Evolutionary conservation across 1,139 yeast genomes (phyloP).

Genomic region (Lodderomyces theae): DNA sequence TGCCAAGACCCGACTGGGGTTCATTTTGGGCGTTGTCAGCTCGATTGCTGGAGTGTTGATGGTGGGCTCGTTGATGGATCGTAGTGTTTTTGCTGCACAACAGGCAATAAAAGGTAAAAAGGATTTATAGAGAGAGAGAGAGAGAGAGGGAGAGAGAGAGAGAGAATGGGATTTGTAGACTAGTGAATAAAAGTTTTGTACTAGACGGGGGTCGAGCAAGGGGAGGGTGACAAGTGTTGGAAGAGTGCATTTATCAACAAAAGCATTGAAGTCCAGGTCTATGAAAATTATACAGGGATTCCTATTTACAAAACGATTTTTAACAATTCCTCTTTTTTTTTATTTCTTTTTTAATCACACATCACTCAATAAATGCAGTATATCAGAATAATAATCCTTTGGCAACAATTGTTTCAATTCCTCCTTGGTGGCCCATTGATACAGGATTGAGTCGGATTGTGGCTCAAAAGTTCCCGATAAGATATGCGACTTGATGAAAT

Average conservation of each 20-base stretch:
- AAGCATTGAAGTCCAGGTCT: no score
- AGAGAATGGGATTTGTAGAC: no score
- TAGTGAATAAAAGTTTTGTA: no score
- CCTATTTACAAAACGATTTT: conserved; percentile 1
- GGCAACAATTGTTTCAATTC: conserved; percentile 63
- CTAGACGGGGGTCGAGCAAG: no score
- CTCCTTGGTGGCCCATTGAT: conserved; percentile 81
- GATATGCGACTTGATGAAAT: conserved; percentile 82
- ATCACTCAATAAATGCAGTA: conserved; percentile 52
- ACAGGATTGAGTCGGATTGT: conserved; percentile 35
- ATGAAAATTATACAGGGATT: no score
- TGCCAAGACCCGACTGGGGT: conserved; percentile 80
- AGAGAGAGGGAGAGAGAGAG: neutral
- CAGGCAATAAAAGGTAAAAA: conserved; percentile 76
- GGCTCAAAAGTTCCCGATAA: conserved; percentile 80
- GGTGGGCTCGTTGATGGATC: conserved; percentile 84
- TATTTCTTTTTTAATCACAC: no score
- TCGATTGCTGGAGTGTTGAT: conserved; percentile 93
- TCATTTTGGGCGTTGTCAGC: conserved; percentile 79
- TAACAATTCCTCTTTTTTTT: no score
- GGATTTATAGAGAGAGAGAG: conserved; percentile 25
- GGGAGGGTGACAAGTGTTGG: no score
- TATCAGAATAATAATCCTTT: conserved; percentile 51
- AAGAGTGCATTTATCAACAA: no score
- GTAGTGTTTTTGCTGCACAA: conserved; percentile 88